phyloP scores from a whole-genome alignment of 805 yeast genomes.

The Phaffomyces thermotolerans region DNA sequence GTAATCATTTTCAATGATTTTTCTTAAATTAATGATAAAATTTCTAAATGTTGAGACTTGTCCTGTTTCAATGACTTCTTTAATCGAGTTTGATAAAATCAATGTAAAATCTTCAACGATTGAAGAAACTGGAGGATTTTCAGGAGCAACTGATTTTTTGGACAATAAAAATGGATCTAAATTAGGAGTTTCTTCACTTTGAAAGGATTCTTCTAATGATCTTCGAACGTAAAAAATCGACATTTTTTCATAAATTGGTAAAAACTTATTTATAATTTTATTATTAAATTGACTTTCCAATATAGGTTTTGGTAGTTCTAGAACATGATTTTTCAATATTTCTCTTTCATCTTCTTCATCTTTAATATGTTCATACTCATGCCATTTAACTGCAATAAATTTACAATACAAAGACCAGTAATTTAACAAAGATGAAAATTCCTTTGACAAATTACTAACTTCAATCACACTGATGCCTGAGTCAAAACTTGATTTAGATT shows the following conservation, averaged over 20 bases:
- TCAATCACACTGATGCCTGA: constrained; percentile 41
- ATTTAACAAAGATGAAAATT: constrained; percentile 68
- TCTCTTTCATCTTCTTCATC: background rate
- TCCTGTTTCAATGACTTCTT: constrained; percentile 67
- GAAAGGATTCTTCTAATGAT: constrained; percentile 74
- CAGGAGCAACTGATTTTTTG: constrained; percentile 30
- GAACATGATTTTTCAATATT: constrained; percentile 10
- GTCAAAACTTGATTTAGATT: constrained; percentile 27
- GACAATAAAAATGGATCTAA: constrained; percentile 28
- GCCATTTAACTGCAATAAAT: constrained; percentile 66
- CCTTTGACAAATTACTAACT: constrained; percentile 60
- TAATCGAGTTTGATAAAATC: constrained; percentile 59
- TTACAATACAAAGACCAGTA: constrained; percentile 79
- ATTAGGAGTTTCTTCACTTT: constrained; percentile 72
- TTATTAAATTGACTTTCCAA: constrained; percentile 45
- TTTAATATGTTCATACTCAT: constrained; percentile 29
- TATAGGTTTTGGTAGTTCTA: constrained; percentile 46
- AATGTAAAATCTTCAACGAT: constrained; percentile 80
- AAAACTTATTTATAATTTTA: constrained; percentile 45
- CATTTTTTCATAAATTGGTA: constrained; percentile 59
- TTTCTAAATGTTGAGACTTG: constrained; percentile 46
- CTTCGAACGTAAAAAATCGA: constrained; percentile 62
- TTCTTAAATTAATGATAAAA: constrained; percentile 47
- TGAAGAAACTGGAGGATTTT: constrained; percentile 67
- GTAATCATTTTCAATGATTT: constrained; percentile 58